Evolutionary conservation across 192 early-diverging fungal genomes (phyloP).

Genomic region (Coemansia sp.): DNA sequence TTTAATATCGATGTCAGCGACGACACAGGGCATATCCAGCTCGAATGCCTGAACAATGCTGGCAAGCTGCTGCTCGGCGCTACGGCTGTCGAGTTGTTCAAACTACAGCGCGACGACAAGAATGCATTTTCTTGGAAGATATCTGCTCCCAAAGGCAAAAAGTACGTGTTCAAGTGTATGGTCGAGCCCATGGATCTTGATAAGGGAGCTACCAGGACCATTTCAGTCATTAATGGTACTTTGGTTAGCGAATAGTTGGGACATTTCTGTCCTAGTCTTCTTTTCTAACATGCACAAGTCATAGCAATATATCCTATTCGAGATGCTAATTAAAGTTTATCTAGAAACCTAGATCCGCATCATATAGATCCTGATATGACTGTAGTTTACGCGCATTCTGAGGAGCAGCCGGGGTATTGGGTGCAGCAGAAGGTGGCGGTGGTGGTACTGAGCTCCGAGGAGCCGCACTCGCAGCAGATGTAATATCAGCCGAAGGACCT

Average conservation of each 20-base stretch:
- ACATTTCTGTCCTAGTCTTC: neutral
- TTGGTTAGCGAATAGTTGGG: slow-evolving; percentile 52
- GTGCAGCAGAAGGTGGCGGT: neutral
- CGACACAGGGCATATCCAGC: slow-evolving; percentile 76
- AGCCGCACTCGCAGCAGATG: neutral
- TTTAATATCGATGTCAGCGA: slow-evolving; percentile 73
- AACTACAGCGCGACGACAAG: slow-evolving; percentile 57
- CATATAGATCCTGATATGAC: slow-evolving; percentile 49
- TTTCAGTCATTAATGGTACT: slow-evolving; percentile 46
- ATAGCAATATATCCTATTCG: neutral
- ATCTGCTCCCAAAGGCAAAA: slow-evolving; percentile 64
- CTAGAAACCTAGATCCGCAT: slow-evolving; percentile 49
- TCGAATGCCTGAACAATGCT: slow-evolving; percentile 83
- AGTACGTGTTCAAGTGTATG: slow-evolving; percentile 73
- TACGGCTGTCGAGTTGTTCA: slow-evolving; percentile 68
- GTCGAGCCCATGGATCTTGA: slow-evolving; percentile 83
- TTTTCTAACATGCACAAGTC: neutral
- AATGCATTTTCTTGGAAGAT: slow-evolving; percentile 58
- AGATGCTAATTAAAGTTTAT: neutral
- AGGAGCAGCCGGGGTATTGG: neutral
- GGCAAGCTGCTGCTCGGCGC: slow-evolving; percentile 70
- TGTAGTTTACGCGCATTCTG: slow-evolving; percentile 39
- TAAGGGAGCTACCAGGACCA: slow-evolving; percentile 57
- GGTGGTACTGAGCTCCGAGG: neutral
- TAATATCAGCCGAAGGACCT: slow-evolving; percentile 12